Evolutionary conservation across 352 stramenopile genomes (phyloP), one percentile per base, ranked within the genome.

Genomic region (Globisporangium nagaii): DNA sequence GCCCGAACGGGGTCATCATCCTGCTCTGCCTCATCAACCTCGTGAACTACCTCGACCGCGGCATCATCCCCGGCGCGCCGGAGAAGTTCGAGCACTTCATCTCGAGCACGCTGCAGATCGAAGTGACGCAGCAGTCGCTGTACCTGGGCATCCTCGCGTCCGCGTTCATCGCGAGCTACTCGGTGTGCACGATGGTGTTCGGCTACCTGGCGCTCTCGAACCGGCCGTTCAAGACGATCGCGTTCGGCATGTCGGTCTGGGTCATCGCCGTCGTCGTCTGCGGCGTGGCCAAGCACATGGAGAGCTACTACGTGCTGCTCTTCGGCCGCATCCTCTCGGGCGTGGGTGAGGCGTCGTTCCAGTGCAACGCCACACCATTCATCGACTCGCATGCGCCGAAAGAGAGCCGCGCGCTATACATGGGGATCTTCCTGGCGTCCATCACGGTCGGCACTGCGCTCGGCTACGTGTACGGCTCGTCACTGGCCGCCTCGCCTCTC

Each of bases 131-230:
- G 36, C 70, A 91, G 61, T 86, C 75, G 37, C 68, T 93, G 45
- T 92, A 90, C 69, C 68, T 98, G 34, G 91, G 88, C 1, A 60
- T 97, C 11, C 68, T 98, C 27, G 84, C 90, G 57, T 97, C 89
- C n/a, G 75, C 86, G 19, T 98, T 98, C 66, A 98, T 98, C 39
- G 77, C 95, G 45, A 95, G 87, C 15, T 98, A 98, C 71, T 88
- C 81, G 36, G 56, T 98, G 45, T 93, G 84, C 57, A 91, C 91
- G 49, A 73, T 98, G 27, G 50, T 96, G 8, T 97, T 97, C 53
- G 87, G 86, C 41, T 94, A 98, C 59, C 84, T 94, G 42, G 79
- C 95, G 20, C 86, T 96, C 51, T 80, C 75, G 43, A 81, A 89
- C 52, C 65, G 84, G 34, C 93, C 91, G 17, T 98, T 98, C 73